phyloP scores from a whole-genome alignment of 495 filamentous ascomycete species.

The Aspergillus nanangensis region DNA sequence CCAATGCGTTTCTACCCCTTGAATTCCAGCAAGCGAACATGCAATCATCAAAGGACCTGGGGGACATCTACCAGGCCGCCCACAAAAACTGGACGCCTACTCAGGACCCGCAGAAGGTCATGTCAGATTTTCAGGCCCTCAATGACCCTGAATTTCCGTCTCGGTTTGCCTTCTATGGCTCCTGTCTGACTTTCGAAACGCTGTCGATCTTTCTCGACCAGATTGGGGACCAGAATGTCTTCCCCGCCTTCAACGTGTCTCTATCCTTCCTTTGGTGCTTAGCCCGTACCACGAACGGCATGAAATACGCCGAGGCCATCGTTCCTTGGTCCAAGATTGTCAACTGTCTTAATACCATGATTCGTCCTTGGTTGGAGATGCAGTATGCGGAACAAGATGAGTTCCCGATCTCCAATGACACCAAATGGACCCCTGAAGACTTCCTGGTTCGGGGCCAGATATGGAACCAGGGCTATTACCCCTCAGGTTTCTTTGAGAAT shows the following conservation, averaged over 20 bases:
- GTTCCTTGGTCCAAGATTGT: conserved; percentile 67
- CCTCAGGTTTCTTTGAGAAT: conserved; percentile 62
- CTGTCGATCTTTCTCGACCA: conserved; percentile 55
- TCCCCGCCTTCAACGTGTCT: conserved; percentile 63
- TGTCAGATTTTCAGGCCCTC: conserved; percentile 10
- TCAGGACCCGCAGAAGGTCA: conserved; percentile 6
- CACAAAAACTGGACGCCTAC: conserved; percentile 11
- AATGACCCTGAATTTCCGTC: conserved; percentile 10
- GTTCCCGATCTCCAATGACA: conserved; percentile 52
- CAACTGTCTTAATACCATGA: conserved; percentile 62
- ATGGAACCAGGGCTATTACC: conserved; percentile 68
- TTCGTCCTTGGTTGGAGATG: conserved; percentile 34
- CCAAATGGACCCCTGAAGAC: conserved; percentile 77
- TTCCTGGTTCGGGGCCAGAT: conserved; percentile 72
- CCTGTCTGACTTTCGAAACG: conserved; percentile 41
- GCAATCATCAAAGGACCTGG: conserved; percentile 28
- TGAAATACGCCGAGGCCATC: conserved; percentile 45
- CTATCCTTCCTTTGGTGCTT: conserved; percentile 66
- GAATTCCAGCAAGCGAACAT: conserved; percentile 34
- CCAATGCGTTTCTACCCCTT: conserved; percentile 36
- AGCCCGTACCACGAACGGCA: conserved; percentile 45
- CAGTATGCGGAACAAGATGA: conserved; percentile 42
- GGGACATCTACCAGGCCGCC: conserved; percentile 19
- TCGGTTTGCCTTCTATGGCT: conserved; percentile 27
- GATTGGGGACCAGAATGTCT: conserved; percentile 55